phyloP scores from a whole-genome alignment of 768 basidiomycete genomes.

The Lepiota brunneoincarnata region DNA sequence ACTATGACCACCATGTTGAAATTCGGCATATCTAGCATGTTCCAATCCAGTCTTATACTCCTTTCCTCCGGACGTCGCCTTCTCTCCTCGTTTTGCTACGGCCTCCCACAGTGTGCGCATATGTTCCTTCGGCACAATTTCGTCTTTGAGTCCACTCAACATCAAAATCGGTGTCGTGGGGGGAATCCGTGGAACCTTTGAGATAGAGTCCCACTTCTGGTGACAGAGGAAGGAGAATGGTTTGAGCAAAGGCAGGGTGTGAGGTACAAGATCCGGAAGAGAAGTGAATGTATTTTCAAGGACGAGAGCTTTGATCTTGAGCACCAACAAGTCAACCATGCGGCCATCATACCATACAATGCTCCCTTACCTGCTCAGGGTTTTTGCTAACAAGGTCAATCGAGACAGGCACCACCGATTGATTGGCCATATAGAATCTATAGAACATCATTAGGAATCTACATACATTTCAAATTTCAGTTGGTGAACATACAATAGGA shows the following conservation, averaged over 20 bases:
- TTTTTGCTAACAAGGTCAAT: constrained; percentile 85
- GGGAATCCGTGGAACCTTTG: constrained; percentile 62
- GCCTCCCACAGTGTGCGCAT: constrained; percentile 76
- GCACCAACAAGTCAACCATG: not conserved
- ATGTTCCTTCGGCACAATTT: constrained; percentile 72
- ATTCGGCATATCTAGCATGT: constrained; percentile 54
- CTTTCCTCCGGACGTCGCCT: constrained; percentile 32
- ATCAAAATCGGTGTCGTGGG: constrained; percentile 72
- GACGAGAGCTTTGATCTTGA: constrained; percentile 72
- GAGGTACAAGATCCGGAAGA: constrained; percentile 78
- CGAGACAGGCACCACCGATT: constrained; percentile 88
- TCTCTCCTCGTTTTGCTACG: constrained; percentile 51
- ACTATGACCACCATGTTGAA: constrained; percentile 57
- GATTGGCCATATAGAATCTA: constrained; percentile 82
- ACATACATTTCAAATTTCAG: not conserved
- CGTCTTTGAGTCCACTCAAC: constrained; percentile 72
- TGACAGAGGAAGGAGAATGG: constrained; percentile 80
- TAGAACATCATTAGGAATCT: not conserved
- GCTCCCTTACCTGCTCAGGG: constrained; percentile 53
- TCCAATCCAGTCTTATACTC: constrained; percentile 48
- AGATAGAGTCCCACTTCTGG: constrained; percentile 83
- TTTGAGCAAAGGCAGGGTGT: constrained; percentile 68
- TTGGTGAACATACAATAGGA: constrained; percentile 49
- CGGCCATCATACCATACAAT: not conserved
- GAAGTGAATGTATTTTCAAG: constrained; percentile 95